Percentiles rank a stretch among this genome's conserved stretches.
Evolutionary conservation across 805 yeast species (phyloP).

Genomic region (Saccharomycopsis microspora): DNA sequence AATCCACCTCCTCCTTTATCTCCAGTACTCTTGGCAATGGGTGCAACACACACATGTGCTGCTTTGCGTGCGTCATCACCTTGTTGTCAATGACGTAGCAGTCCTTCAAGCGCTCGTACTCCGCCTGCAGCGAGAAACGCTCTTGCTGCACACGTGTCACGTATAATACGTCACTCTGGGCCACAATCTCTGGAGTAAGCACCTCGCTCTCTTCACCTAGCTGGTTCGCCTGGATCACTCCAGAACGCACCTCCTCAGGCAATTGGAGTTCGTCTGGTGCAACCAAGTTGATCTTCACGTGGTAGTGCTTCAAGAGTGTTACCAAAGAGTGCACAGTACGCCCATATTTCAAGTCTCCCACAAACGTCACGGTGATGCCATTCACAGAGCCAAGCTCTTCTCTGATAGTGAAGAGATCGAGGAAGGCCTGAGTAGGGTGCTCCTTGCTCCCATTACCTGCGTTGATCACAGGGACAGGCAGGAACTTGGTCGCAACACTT

Average conservation of each 20-base stretch:
- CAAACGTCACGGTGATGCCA: conserved; percentile 94
- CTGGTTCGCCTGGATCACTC: conserved; percentile 58
- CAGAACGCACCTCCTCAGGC: conserved; percentile 63
- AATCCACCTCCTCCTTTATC: conserved; percentile 96
- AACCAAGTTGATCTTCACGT: conserved; percentile 85
- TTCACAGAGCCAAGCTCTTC: conserved; percentile 98
- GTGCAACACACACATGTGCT: conserved; percentile 98
- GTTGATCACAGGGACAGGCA: conserved; percentile 93
- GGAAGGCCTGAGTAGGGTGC: conserved; percentile 97
- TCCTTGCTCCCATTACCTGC: conserved; percentile 98
- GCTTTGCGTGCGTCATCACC: conserved; percentile 84
- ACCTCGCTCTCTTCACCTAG: conserved; percentile 61
- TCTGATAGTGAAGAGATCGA: conserved; percentile 95
- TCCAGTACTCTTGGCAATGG: conserved; percentile 97
- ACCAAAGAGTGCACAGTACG: conserved; percentile 97
- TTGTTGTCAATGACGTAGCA: conserved; percentile 86
- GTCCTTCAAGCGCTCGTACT: conserved; percentile 84
- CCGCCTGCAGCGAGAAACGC: conserved; percentile 66
- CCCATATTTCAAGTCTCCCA: conserved; percentile 98
- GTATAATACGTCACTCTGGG: conserved; percentile 88
- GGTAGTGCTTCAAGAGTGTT: conserved; percentile 81
- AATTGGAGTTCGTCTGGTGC: conserved; percentile 80
- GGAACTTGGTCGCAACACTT: conserved; percentile 87
- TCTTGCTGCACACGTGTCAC: conserved; percentile 98
- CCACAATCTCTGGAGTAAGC: conserved; percentile 75